phyloP scores from a whole-genome alignment of 1,284 basidiomycete species.

The Waitea zeae region DNA sequence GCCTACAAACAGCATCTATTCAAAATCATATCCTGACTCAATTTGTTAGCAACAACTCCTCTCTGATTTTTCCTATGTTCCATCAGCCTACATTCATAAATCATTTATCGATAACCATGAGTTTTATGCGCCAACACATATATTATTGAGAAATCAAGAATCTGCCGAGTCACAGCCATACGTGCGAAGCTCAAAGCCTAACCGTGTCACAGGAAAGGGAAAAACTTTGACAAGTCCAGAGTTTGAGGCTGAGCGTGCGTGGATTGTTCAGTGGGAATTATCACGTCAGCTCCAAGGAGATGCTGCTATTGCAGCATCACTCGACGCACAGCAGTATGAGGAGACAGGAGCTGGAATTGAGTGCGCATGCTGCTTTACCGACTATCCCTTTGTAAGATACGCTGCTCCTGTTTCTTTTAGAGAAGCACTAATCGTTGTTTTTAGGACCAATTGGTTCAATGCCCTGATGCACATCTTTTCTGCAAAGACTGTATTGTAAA shows the following conservation, averaged over 20 bases:
- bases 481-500: constrained; percentile 27
- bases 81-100: neutral
- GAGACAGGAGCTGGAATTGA: neutral
- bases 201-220: neutral
- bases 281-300: too few relatives aligned
- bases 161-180: neutral
- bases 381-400: constrained; percentile 2
- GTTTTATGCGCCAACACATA: neutral
- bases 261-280: neutral
- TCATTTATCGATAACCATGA: neutral
- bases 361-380: constrained; percentile 1
- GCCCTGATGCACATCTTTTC: constrained; percentile 51
- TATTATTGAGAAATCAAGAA: neutral
- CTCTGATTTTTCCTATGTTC: neutral
- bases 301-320: too few relatives aligned
- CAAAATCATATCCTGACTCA: neutral
- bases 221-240: neutral
- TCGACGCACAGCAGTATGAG: neutral
- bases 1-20: too few relatives aligned
- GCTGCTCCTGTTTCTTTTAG: neutral
- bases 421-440: neutral
- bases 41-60: neutral
- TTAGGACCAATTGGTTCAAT: constrained; percentile 53
- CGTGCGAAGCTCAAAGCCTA: neutral
- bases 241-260: neutral